Percentiles rank a stretch among this genome's conserved stretches.
Conservation (phyloP, 768 basidiomycete genomes). For the Megacollybia marginata region DNA sequence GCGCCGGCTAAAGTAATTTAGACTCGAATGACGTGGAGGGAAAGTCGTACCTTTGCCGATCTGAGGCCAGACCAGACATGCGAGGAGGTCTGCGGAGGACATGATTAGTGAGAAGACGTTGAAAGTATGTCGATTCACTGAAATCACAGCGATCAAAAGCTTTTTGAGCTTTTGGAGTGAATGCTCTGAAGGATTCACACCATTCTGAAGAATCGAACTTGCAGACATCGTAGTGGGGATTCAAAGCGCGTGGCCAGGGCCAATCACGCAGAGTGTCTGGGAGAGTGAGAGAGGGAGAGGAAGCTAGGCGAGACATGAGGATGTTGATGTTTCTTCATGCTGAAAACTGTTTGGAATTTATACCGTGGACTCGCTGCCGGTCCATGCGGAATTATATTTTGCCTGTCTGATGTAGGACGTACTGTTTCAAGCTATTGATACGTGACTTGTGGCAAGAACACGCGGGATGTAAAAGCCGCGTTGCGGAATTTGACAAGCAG, state of each 20-base stretch:
- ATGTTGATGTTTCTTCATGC: no score
- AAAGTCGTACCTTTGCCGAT: conserved; percentile 9
- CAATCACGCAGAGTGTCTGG: conserved; percentile 19
- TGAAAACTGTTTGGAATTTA: no score
- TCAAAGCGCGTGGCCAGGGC: conserved; percentile 21
- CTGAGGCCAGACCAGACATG: conserved; percentile 15
- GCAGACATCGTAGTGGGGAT: conserved; percentile 18
- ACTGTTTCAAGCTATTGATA: no score
- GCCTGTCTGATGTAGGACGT: no score
- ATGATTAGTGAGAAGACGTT: neutral
- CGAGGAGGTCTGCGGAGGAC: conserved; percentile 12
- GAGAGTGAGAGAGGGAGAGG: neutral
- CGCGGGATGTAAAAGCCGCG: no score
- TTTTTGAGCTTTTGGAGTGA: conserved; percentile 15
- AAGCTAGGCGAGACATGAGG: no score
- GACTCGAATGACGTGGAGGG: neutral
- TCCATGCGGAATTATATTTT: no score
- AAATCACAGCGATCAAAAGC: conserved; percentile 16
- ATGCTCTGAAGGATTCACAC: conserved; percentile 17
- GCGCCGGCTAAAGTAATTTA: conserved; percentile 5
- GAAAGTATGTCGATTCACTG: neutral
- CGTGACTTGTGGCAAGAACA: no score
- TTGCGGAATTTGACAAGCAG: no score
- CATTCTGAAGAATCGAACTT: conserved; percentile 19
- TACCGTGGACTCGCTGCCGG: no score